phyloP scores from a whole-genome alignment of 1,284 basidiomycete genomes.

The Megacollybia platyphylla region DNA sequence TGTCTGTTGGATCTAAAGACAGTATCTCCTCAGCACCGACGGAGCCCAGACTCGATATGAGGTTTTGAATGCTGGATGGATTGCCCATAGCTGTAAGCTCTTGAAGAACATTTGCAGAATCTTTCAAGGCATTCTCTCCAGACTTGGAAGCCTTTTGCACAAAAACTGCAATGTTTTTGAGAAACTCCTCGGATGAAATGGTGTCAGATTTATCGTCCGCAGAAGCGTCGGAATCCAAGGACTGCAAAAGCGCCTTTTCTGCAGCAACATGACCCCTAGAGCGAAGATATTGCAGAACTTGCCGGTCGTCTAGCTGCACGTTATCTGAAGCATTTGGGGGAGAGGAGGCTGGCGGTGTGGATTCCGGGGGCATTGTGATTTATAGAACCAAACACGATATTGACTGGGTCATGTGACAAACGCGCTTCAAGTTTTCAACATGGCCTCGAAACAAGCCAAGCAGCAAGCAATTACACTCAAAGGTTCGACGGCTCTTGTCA shows the following conservation, averaged over 20 bases:
- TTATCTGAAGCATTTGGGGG: conserved; percentile 20
- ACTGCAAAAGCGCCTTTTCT: conserved; percentile 62
- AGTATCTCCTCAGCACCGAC: conserved; percentile 76
- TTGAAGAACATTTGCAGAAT: conserved; percentile 48
- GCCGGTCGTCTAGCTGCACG: conserved; percentile 28
- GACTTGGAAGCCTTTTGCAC: conserved; percentile 50
- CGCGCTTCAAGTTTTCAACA: conserved; percentile 7
- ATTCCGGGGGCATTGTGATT: conserved; percentile 10
- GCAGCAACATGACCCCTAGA: conserved; percentile 71
- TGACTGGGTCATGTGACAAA: conserved; percentile 10
- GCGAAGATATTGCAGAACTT: conserved; percentile 78
- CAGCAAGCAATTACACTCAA: conserved; percentile 85
- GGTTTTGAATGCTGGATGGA: conserved; percentile 54
- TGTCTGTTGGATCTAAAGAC: conserved; percentile 79
- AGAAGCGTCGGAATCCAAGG: conserved; percentile 39
- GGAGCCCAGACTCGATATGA: conserved; percentile 63
- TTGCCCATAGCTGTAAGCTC: conserved; percentile 54
- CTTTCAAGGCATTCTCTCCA: conserved; percentile 57
- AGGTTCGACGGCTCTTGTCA: conserved; percentile 90
- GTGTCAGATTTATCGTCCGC: conserved; percentile 34
- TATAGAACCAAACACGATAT: not conserved
- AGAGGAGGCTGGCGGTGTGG: conserved; percentile 27
- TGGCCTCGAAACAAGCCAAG: conserved; percentile 51
- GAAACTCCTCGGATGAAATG: conserved; percentile 49
- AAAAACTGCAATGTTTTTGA: conserved; percentile 53